Conservation (phyloP, 176 grass and related monocot species). For the Cocos nucifera region DNA sequence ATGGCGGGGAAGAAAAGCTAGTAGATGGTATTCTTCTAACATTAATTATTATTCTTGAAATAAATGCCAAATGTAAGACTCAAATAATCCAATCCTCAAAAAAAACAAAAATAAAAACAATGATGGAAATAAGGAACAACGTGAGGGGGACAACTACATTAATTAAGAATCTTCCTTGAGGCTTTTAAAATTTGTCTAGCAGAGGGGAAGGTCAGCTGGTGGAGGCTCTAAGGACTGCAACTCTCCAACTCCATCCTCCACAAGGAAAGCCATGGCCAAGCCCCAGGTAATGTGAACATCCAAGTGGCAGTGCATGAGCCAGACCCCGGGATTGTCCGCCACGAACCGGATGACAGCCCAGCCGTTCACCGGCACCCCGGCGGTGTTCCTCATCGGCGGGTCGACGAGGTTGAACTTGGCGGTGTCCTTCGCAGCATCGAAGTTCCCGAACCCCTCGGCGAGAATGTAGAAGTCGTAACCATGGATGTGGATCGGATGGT, state of each 20-base stretch:
- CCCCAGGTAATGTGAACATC: conserved; percentile 95
- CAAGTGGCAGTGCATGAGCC: conserved; percentile 96
- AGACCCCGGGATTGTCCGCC: conserved; percentile 77
- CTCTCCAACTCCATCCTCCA: conserved; percentile 57
- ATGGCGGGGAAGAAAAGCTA: no score
- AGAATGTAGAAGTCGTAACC: conserved; percentile 93
- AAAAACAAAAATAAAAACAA: neutral
- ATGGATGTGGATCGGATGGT: conserved; percentile 91
- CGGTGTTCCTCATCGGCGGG: conserved; percentile 81
- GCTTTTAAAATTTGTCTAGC: conserved; percentile 21
- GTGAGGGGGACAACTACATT: no score
- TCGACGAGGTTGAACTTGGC: conserved; percentile 70
- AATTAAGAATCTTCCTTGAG: neutral
- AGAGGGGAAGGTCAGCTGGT: conserved; percentile 55
- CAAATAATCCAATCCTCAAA: neutral
- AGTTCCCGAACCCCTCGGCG: conserved; percentile 74
- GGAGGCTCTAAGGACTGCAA: conserved; percentile 49
- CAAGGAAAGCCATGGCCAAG: conserved; percentile 87
- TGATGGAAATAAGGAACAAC: neutral
- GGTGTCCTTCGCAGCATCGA: conserved; percentile 35
- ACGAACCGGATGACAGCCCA: conserved; percentile 85
- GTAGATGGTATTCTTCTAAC: no score
- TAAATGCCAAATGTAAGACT: conserved; percentile 10
- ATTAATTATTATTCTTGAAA: conserved; percentile 15
- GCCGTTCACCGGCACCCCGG: conserved; percentile 72